A percentile compares a stretch with the other conserved stretches of the same genome.
Conservation (phyloP, 2,329 filamentous ascomycete genomes). For the Aspergillus sp. region DNA sequence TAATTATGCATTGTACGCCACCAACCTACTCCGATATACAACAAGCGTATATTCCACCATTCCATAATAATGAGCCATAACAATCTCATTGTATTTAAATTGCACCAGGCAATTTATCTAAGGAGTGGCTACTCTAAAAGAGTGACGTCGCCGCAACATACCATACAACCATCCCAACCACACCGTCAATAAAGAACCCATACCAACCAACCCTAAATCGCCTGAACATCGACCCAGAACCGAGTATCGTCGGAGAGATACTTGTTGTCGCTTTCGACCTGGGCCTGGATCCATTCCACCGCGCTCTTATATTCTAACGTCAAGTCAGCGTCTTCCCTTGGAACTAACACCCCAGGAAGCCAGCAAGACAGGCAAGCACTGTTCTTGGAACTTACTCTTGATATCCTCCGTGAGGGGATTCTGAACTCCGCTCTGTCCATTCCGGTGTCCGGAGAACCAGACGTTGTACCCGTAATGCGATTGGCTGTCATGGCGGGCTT, state of each 20-base stretch:
- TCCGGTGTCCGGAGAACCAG: conserved; percentile 17
- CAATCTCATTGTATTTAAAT: too few species aligned
- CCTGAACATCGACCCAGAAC: conserved; percentile 17
- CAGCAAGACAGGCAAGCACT: too few species aligned
- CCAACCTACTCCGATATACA: too few species aligned
- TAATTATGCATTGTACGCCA: too few species aligned
- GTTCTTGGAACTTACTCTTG: conserved; percentile 6
- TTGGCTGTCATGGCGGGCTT: conserved; percentile 15
- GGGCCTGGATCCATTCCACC: conserved; percentile 21
- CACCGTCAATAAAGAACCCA: too few species aligned
- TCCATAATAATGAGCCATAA: too few species aligned
- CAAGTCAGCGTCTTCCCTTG: conserved; percentile 1
- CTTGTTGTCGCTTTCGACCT: conserved; percentile 13
- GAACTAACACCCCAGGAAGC: too few species aligned
- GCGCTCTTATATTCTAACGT: conserved; percentile 9
- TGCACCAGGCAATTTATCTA: too few species aligned
- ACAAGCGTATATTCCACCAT: too few species aligned
- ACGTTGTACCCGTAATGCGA: conserved; percentile 11
- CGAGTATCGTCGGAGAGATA: conserved; percentile 20
- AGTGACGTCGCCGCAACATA: too few species aligned
- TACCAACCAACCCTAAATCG: conserved; percentile 9
- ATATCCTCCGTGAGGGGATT: conserved; percentile 15
- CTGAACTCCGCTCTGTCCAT: conserved; percentile 11
- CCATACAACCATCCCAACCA: too few species aligned
- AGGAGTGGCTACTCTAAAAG: too few species aligned